A percentile compares a stretch with the other conserved stretches of the same genome.
Evolutionary conservation across 2,329 filamentous ascomycete species (phyloP).

Genomic region (Botrytis cinerea): DNA sequence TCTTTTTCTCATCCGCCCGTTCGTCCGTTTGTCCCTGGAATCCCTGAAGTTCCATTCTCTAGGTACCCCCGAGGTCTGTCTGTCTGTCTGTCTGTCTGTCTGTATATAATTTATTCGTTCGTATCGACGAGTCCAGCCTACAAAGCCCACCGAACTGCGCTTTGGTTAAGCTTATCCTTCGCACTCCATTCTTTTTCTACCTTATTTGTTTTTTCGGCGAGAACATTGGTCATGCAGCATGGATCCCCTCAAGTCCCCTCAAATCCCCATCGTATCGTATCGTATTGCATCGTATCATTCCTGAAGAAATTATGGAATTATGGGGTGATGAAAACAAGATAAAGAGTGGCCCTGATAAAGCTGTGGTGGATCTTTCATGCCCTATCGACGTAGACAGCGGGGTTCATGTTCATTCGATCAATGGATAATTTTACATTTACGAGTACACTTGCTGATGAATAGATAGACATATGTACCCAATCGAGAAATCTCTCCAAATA

Average conservation of each 20-base stretch:
- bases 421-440: not conserved
- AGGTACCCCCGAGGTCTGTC: not conserved
- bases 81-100: too few relatives aligned
- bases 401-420: not conserved
- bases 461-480: not conserved
- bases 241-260: not conserved
- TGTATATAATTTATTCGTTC: not conserved
- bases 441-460: not conserved
- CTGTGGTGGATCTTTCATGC: not conserved
- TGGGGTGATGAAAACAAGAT: not conserved
- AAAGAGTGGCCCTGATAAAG: not conserved
- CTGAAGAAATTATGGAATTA: not conserved
- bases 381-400: not conserved
- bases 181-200: not conserved
- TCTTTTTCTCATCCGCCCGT: not conserved
- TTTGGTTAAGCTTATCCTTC: constrained; percentile 5
- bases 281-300: not conserved
- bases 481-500: not conserved
- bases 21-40: not conserved
- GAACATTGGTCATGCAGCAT: not conserved
- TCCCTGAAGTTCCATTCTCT: not conserved
- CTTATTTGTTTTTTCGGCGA: not conserved
- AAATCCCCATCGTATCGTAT: not conserved
- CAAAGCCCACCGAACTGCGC: not conserved
- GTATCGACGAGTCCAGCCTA: not conserved